phyloP scores from a whole-genome alignment of 2,329 filamentous ascomycete genomes.

The Nemania serpens region DNA sequence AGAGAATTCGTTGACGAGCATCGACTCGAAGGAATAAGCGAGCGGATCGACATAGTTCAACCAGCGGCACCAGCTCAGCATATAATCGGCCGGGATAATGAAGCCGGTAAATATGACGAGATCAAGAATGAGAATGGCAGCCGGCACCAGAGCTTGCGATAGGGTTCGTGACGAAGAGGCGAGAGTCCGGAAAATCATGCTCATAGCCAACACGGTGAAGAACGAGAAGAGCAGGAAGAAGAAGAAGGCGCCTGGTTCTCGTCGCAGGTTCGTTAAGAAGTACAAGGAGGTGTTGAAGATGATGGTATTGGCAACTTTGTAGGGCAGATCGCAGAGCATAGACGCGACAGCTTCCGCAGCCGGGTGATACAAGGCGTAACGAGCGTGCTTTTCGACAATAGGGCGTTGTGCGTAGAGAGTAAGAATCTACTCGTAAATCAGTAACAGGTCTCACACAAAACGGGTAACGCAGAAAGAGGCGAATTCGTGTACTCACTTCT shows the following conservation, averaged over 20 bases:
- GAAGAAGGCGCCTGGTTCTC: slow-evolving; percentile 79
- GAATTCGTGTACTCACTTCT: slow-evolving; percentile 55
- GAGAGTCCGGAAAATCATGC: slow-evolving; percentile 83
- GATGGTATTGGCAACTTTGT: slow-evolving; percentile 76
- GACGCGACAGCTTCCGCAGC: slow-evolving; percentile 86
- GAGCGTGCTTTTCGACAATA: slow-evolving; percentile 87
- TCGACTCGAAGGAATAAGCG: slow-evolving; percentile 77
- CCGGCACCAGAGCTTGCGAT: slow-evolving; percentile 65
- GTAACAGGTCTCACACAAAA: slow-evolving; percentile 24
- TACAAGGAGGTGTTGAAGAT: slow-evolving; percentile 81
- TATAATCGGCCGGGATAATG: slow-evolving; percentile 67
- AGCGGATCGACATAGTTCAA: slow-evolving; percentile 81
- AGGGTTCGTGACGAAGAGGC: slow-evolving; percentile 75
- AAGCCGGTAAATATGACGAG: slow-evolving; percentile 75
- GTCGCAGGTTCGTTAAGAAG: slow-evolving; percentile 82
- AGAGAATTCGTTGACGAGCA: slow-evolving; percentile 85
- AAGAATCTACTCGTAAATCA: slow-evolving; percentile 61
- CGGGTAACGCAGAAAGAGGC: not conserved
- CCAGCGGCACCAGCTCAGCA: slow-evolving; percentile 82
- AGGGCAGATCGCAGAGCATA: slow-evolving; percentile 85
- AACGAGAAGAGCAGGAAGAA: slow-evolving; percentile 82
- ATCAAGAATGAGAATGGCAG: slow-evolving; percentile 65
- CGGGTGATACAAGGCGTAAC: slow-evolving; percentile 88
- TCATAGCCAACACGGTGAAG: slow-evolving; percentile 75
- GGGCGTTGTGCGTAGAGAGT: slow-evolving; percentile 86